A percentile compares a stretch with the other conserved stretches of the same genome.
Evolutionary conservation across 805 yeast genomes (phyloP).

Genomic region (Hanseniaspora clermontiae): DNA sequence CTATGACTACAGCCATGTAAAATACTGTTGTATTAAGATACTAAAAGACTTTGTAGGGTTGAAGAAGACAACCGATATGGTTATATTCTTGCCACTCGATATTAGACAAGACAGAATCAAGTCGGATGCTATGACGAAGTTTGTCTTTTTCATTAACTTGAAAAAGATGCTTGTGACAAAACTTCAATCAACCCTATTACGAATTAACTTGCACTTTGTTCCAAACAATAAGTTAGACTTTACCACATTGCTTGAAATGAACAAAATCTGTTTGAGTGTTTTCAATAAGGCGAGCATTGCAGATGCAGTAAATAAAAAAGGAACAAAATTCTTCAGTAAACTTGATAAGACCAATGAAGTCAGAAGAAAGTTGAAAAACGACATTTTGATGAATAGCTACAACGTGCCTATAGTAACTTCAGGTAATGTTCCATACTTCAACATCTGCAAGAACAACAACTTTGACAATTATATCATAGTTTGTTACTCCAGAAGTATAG

Average conservation of each 20-base stretch:
- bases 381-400: conserved; percentile 1
- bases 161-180: neutral
- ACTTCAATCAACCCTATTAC: neutral
- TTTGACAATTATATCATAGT: conserved; percentile 67
- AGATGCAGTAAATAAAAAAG: neutral
- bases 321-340: conserved; percentile 1
- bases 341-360: neutral
- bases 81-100: neutral
- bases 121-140: neutral
- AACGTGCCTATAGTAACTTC: conserved; percentile 5
- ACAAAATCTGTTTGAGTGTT: neutral
- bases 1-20: neutral
- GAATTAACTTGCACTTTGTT: neutral
- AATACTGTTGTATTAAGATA: neutral
- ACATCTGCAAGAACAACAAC: conserved; percentile 19
- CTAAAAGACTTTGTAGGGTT: conserved; percentile 2
- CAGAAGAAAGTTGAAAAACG: conserved; percentile 1
- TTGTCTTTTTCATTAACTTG: neutral
- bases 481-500: conserved; percentile 71
- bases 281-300: neutral
- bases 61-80: neutral
- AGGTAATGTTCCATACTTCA: conserved; percentile 7
- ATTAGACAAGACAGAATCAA: neutral
- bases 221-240: conserved; percentile 1
- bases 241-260: neutral